These are phyloP conservation scores for Rhizopogon vesiculosus DNA, from an alignment of 768 basidiomycete species.

Conservation along the genomic window DNA sequence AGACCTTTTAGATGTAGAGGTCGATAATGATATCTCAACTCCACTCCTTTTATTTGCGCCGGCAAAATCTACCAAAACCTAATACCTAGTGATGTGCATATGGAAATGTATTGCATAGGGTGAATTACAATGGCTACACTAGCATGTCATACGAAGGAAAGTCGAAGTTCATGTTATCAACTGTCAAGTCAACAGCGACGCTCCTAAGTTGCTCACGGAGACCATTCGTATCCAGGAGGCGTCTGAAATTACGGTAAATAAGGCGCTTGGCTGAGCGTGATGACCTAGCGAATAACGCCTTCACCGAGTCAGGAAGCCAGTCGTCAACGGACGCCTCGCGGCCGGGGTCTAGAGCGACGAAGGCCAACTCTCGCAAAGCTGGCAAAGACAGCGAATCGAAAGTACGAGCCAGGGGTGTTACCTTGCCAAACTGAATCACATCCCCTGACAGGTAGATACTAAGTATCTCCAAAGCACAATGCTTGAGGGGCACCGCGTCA, in stretches of 20 bases:
- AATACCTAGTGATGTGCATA: neutral
- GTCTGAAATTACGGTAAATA: neutral
- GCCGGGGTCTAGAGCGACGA: conserved; percentile 4
- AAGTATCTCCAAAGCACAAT: conserved; percentile 2
- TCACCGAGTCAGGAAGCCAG: conserved; percentile 12
- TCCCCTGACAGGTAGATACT: conserved; percentile 18
- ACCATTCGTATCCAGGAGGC: neutral
- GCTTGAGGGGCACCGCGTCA: conserved; percentile 5
- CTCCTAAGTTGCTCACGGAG: neutral
- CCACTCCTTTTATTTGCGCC: neutral
- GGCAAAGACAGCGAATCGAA: conserved; percentile 20
- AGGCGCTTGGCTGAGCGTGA: neutral
- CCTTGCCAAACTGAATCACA: conserved; percentile 16
- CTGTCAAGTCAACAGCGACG: neutral
- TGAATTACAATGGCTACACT: neutral
- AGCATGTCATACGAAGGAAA: neutral
- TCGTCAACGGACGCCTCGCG: neutral
- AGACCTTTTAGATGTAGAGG: neutral
- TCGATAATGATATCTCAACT: neutral
- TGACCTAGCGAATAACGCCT: neutral
- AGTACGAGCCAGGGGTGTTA: conserved; percentile 9
- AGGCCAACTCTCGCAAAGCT: conserved; percentile 9
- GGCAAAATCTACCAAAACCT: neutral
- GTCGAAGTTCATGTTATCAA: neutral
- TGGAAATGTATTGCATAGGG: neutral